Conservation (phyloP, 2,329 filamentous ascomycete genomes). For the Neofusicoccum sp. region DNA sequence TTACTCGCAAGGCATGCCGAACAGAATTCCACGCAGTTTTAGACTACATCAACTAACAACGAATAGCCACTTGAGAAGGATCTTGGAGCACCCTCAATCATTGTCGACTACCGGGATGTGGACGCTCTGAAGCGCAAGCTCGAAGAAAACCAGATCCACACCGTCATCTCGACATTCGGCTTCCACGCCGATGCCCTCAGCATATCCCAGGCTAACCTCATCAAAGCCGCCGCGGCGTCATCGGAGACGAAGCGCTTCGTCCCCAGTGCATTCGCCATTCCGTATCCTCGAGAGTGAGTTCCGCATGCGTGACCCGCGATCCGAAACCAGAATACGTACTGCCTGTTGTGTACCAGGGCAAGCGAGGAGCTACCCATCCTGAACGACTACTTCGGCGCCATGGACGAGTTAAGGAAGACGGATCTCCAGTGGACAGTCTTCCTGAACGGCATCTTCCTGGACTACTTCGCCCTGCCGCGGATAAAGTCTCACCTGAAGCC, state of each 20-base stretch:
- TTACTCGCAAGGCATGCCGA: conserved; percentile 41
- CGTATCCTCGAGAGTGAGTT: conserved; percentile 4
- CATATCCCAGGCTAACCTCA: conserved; percentile 42
- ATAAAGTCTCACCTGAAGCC: conserved; percentile 23
- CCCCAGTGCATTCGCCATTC: conserved; percentile 42
- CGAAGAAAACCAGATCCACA: conserved; percentile 43
- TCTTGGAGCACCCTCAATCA: conserved; percentile 21
- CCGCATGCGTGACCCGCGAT: background rate
- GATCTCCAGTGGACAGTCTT: conserved; percentile 29
- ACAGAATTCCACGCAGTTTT: too few species aligned
- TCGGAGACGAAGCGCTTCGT: conserved; percentile 42
- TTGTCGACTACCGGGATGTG: conserved; percentile 37
- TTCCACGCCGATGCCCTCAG: conserved; percentile 30
- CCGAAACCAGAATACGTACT: background rate
- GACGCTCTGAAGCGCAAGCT: conserved; percentile 27
- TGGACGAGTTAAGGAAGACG: conserved; percentile 23
- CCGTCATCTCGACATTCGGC: conserved; percentile 45
- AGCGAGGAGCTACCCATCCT: background rate
- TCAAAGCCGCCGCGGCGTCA: conserved; percentile 44
- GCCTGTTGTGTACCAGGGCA: background rate
- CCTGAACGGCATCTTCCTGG: conserved; percentile 30
- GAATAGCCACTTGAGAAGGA: background rate
- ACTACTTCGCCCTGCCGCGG: conserved; percentile 31
- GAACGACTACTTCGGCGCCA: background rate
- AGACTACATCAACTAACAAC: background rate